Evolutionary conservation across 257 asterid genomes (phyloP), one percentile per base, ranked within the genome.

Genomic region (Scutellaria galericulata): DNA sequence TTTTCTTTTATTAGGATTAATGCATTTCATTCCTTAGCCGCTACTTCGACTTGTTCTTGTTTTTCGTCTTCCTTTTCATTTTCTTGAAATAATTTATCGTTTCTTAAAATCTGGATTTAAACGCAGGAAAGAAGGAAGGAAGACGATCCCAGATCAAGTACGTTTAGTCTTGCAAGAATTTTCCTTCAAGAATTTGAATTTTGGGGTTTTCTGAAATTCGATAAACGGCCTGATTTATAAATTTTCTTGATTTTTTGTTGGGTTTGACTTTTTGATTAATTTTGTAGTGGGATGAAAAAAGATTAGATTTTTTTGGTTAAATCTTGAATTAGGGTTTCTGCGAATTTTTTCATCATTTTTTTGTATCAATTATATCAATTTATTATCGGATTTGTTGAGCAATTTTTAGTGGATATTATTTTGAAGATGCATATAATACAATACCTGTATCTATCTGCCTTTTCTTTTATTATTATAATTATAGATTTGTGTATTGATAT

Each of bases 61-160:
- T 42, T 41, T 45, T 62, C 73, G 74, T 73, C 87, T 64, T 66
- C 80, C 53, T 73, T 77, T 65, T 37, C 71, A 47, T 27, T 72
- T 14, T 66, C 59, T 74, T 41, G 78, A 79, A 59, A 47, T 66
- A 75, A 66, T 62, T 42, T 75, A 60, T 56, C 44, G 59, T 74
- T 79, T 79, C 68, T 76, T 75, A 58, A 47, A 74, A 67, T 65
- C 47, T 51, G 50, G 20, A 67, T 70, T 52, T 40, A 31, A 31
- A 67, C 74, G 55, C 46, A 80, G 31, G 63, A 63, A 64, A 40
- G 51, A 37, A 53, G 67, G 8, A 71, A 71, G 45, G 68, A 76
- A 79, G 74, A 56, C 53, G 71, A 81, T 76, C 78, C 75, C 83
- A 78, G 85, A 89, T 87, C 97, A 81, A 82, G 86, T 81, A 74